Percentiles rank a stretch among this genome's conserved stretches.
phyloP scores from a whole-genome alignment of 352 stramenopile genomes.

The Globisporangium radiosum region DNA sequence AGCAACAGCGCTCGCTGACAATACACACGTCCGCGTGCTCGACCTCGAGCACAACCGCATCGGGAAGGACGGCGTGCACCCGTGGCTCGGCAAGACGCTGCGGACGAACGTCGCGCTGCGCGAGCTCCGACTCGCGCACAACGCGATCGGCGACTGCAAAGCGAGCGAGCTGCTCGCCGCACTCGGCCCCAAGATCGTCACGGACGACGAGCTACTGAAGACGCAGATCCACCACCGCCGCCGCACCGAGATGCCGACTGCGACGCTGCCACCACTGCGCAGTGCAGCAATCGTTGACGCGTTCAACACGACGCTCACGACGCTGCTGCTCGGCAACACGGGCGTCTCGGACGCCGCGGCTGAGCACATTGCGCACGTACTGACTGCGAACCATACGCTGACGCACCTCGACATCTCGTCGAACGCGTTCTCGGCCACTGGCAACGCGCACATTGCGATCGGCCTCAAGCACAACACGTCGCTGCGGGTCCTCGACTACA shows the following conservation, averaged over 20 bases:
- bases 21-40: conserved; percentile 32
- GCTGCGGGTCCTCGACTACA: conserved; percentile 44
- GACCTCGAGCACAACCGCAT: conserved; percentile 73
- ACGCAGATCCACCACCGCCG: conserved; percentile 27
- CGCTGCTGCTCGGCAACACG: conserved; percentile 49
- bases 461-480: conserved; percentile 41
- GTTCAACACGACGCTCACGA: conserved; percentile 57
- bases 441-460: conserved; percentile 34
- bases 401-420: conserved; percentile 49
- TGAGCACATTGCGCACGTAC: conserved; percentile 31
- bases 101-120: conserved; percentile 38
- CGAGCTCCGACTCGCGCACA: conserved; percentile 62
- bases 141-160: conserved; percentile 53
- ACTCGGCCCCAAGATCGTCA: conserved; percentile 31
- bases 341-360: conserved; percentile 49
- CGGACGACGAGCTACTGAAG: conserved; percentile 51
- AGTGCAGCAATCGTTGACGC: conserved; percentile 10
- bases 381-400: conserved; percentile 39
- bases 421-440: conserved; percentile 31
- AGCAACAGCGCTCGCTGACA: conserved; percentile 37
- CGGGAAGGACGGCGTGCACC: conserved; percentile 37
- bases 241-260: conserved; percentile 16
- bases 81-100: conserved; percentile 59
- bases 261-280: neutral
- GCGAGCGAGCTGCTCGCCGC: conserved; percentile 41